Evolutionary conservation across 2,329 filamentous ascomycete species (phyloP).

Genomic region (Colletotrichum sp.): DNA sequence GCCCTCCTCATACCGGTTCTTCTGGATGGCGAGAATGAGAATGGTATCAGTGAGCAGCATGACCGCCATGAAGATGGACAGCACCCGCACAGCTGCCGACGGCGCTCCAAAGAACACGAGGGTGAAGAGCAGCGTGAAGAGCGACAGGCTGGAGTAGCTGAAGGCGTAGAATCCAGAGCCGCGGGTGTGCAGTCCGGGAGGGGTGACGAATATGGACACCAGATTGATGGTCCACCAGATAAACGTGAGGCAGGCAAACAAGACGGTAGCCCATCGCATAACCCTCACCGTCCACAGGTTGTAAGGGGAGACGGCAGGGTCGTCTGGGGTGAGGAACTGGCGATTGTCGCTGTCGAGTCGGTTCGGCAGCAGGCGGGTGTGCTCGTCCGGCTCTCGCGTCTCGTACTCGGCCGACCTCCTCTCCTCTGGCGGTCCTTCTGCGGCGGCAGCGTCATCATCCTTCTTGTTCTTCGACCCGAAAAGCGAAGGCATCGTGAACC

Average conservation of each 20-base stretch:
- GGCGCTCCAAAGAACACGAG: slow-evolving; percentile 89
- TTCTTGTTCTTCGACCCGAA: slow-evolving; percentile 19
- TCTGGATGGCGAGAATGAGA: slow-evolving; percentile 76
- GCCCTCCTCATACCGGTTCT: slow-evolving; percentile 81
- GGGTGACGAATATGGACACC: slow-evolving; percentile 90
- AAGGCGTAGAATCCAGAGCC: slow-evolving; percentile 95
- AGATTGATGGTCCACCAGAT: slow-evolving; percentile 93
- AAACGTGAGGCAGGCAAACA: slow-evolving; percentile 78
- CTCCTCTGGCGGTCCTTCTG: slow-evolving; percentile 25
- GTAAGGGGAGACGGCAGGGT: slow-evolving; percentile 78
- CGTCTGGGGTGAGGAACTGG: slow-evolving; percentile 40
- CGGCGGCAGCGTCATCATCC: slow-evolving; percentile 28
- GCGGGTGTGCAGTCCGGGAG: slow-evolving; percentile 82
- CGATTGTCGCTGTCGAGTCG: slow-evolving; percentile 56
- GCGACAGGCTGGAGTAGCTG: slow-evolving; percentile 78
- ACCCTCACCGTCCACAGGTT: slow-evolving; percentile 92
- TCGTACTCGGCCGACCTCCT: neutral
- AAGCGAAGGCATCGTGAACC: slow-evolving; percentile 3
- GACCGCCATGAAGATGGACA: slow-evolving; percentile 70
- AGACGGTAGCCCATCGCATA: slow-evolving; percentile 76
- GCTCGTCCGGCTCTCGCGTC: slow-evolving; percentile 48
- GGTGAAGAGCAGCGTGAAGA: slow-evolving; percentile 76
- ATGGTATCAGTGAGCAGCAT: slow-evolving; percentile 78
- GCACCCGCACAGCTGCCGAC: slow-evolving; percentile 77
- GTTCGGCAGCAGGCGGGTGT: slow-evolving; percentile 72